Evolutionary conservation across 192 early-diverging fungal species (phyloP).

Genomic region (Funneliformis geosporum): DNA sequence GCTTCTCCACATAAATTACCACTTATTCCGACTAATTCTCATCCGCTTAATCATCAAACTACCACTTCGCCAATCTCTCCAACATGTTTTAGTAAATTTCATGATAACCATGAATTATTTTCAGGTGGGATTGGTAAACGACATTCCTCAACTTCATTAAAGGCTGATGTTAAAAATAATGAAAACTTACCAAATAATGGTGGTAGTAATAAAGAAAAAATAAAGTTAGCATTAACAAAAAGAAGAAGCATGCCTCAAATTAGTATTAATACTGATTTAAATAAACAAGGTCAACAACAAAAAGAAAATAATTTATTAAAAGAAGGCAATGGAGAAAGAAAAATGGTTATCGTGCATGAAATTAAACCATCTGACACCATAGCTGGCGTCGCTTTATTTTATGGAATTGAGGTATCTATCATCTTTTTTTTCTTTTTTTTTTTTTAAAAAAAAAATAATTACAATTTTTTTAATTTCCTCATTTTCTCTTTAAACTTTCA

Average conservation of each 20-base stretch:
- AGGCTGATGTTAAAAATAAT: not conserved
- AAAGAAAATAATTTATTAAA: not conserved
- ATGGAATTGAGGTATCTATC: conserved; percentile 48
- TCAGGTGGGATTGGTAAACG: not conserved
- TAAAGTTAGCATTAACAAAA: not conserved
- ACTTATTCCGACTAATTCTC: conserved; percentile 11
- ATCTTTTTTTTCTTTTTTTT: conserved; percentile 1
- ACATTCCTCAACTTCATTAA: not conserved
- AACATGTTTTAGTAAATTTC: not conserved
- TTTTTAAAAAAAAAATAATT: not conserved
- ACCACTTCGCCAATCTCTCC: not conserved
- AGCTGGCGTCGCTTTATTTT: conserved; percentile 51
- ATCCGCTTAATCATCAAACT: conserved; percentile 23
- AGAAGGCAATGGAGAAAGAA: conserved; percentile 1
- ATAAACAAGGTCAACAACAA: not conserved
- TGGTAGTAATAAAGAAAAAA: not conserved
- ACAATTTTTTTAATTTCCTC: not conserved
- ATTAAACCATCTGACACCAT: conserved; percentile 46
- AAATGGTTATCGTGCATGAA: conserved; percentile 45
- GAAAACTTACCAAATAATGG: not conserved
- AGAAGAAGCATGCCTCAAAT: not conserved
- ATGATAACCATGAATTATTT: not conserved
- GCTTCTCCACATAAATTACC: not conserved
- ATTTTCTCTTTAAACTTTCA: conserved; percentile 16
- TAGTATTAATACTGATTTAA: conserved; percentile 6